phyloP scores from a whole-genome alignment of 1,284 basidiomycete species.

The Leucoagaricus sp. region DNA sequence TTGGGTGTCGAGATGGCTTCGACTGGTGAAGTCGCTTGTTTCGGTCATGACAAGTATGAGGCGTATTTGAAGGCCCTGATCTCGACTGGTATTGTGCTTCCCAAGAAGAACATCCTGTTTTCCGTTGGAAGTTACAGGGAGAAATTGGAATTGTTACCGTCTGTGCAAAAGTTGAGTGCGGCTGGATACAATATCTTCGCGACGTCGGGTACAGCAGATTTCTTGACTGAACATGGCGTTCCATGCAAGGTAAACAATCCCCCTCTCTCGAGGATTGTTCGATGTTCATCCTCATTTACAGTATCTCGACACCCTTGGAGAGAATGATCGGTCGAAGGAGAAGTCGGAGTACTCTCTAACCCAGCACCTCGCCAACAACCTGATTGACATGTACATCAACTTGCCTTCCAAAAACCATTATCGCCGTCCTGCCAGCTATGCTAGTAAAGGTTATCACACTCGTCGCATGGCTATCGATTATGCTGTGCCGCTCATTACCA shows the following conservation, averaged over 20 bases:
- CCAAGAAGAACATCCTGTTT: conserved; percentile 95
- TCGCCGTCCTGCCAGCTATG: conserved; percentile 95
- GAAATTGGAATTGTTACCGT: conserved; percentile 95
- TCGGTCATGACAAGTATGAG: conserved; percentile 97
- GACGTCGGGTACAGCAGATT: conserved; percentile 95
- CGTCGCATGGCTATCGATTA: conserved; percentile 99
- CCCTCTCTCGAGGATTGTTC: neutral
- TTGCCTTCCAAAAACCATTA: conserved; percentile 98
- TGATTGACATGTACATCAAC: conserved; percentile 99
- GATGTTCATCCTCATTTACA: conserved; percentile 29
- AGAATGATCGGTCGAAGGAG: conserved; percentile 75
- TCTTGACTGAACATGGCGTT: conserved; percentile 85
- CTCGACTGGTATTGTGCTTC: conserved; percentile 92
- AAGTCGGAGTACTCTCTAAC: conserved; percentile 96
- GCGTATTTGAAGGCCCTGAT: conserved; percentile 97
- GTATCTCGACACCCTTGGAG: conserved; percentile 89
- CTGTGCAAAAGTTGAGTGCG: conserved; percentile 94
- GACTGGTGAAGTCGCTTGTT: conserved; percentile 99
- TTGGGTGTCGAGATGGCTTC: conserved; percentile 99
- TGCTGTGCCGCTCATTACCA: conserved; percentile 96
- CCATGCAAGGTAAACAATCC: conserved; percentile 70
- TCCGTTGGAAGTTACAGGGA: conserved; percentile 97
- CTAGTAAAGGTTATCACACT: conserved; percentile 95
- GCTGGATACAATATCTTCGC: conserved; percentile 98
- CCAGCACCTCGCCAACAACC: conserved; percentile 92